A percentile compares a stretch with the other conserved stretches of the same genome.
These are phyloP conservation scores for Hypoxylon sp. DNA, from an alignment of 2,329 filamentous ascomycete genomes.

Conservation along the genomic window DNA sequence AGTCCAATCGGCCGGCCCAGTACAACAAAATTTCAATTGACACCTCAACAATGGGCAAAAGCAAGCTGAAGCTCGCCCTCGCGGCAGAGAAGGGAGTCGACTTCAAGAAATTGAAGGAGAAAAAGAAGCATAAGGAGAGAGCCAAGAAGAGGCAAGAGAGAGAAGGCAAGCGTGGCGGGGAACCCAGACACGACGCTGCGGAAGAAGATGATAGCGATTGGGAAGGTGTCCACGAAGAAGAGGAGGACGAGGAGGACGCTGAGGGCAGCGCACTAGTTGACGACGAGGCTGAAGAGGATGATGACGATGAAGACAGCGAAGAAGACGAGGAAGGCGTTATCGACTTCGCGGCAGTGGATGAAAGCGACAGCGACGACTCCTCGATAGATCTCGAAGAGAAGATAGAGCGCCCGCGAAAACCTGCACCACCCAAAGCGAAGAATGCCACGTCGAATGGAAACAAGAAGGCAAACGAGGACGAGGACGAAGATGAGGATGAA, in stretches of 20 bases:
- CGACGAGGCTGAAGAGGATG: constrained; percentile 45
- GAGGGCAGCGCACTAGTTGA: constrained; percentile 47
- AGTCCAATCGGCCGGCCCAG: constrained; percentile 17
- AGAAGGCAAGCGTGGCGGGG: constrained; percentile 42
- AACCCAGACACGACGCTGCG: constrained; percentile 31
- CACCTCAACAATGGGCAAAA: constrained; percentile 47
- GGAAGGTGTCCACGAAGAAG: constrained; percentile 46
- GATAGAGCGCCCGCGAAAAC: constrained; percentile 67
- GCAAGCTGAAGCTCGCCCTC: constrained; percentile 49
- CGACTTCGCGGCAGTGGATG: constrained; percentile 69
- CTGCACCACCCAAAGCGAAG: constrained; percentile 58
- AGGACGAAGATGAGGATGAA: constrained; percentile 71
- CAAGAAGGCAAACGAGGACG: constrained; percentile 58
- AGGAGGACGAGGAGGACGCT: constrained; percentile 38
- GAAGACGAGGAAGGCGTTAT: constrained; percentile 55
- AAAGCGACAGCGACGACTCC: constrained; percentile 75
- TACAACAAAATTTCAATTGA: constrained; percentile 21
- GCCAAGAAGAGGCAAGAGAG: constrained; percentile 44
- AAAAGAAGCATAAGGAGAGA: constrained; percentile 50
- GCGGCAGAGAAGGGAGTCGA: constrained; percentile 51
- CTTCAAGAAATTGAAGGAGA: constrained; percentile 50
- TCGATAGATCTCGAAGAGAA: constrained; percentile 83
- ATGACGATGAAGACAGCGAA: constrained; percentile 49
- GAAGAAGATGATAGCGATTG: constrained; percentile 42
- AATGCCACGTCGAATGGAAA: constrained; percentile 56